Evolutionary conservation across 192 early-diverging fungal genomes (phyloP), one percentile per base, ranked within the genome.

Genomic region (Coemansia sp.): DNA sequence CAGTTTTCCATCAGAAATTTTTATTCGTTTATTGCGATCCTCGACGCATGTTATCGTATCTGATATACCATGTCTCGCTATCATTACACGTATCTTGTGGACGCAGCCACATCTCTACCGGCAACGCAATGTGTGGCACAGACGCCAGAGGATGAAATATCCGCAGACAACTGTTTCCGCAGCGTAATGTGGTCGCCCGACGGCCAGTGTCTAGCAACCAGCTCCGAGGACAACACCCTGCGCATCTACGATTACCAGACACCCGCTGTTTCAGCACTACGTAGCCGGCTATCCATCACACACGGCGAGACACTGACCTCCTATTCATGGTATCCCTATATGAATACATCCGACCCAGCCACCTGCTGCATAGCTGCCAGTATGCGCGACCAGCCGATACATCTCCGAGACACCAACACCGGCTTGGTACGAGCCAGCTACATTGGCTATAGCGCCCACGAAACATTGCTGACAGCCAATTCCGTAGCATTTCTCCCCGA

Each of bases 301-400:
- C 75, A 77, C 55, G 66, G 61, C 32, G 70, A 64, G 51, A 67
- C 66, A 0, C 43, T 74, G 51, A 60, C 76, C 28, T 69, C 63
- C 12, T 71, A 65, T 12, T 51, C 71, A 1, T 85, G 83, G 83
- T 77, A 80, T 39, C 83, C 83, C 18, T 64, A 70, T 45, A 68
- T 76, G 68, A 66, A 14, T 48, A 14, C 41, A 0, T 15, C 51
- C 35, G 86, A 92, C 57, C 86, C 88, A 2, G 75, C 74, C 9
- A 86, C 89, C 8, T 88, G 88, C 75, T 90, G 87, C 20, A 70
- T 94, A 2, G 57, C 90, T 3, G 81, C 85, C 2, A 88, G 88
- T 8, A 85, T 83, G 22, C 80, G 92, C 53, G 94, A 94, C 43
- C 91, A 93, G 51, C 93, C 94, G 1, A 65, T 94, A 4, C 92